phyloP scores from a whole-genome alignment of 805 yeast genomes.

The Candida silvicultrix region DNA sequence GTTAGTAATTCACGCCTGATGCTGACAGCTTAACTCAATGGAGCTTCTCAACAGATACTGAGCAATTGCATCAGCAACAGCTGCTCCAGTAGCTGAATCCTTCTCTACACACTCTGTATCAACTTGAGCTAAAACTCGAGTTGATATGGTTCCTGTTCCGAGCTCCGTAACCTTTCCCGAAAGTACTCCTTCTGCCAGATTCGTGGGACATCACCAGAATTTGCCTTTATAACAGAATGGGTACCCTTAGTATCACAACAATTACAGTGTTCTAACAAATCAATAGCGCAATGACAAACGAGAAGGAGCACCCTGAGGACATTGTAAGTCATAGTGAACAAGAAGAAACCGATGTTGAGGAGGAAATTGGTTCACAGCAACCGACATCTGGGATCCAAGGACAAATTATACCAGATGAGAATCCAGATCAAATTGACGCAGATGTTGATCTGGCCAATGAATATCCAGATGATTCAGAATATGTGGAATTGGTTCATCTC shows the following conservation, averaged over 20 bases:
- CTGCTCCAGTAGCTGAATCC: no score
- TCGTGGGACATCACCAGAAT: neutral
- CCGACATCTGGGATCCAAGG: slow-evolving; percentile 9
- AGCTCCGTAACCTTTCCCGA: neutral
- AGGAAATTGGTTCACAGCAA: slow-evolving; percentile 5
- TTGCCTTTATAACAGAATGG: no score
- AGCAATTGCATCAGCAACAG: no score
- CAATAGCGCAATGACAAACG: no score
- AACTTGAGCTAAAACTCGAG: no score
- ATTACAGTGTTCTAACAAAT: no score
- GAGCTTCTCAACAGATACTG: no score
- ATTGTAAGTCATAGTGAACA: slow-evolving; percentile 16
- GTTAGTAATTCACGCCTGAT: no score
- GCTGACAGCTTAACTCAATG: no score
- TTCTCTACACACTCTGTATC: no score
- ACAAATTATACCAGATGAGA: slow-evolving; percentile 26
- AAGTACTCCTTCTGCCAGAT: neutral
- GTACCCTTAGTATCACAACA: no score
- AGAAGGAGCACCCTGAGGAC: neutral
- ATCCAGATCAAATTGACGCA: slow-evolving; percentile 51
- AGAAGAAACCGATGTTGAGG: slow-evolving; percentile 17
- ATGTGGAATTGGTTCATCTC: slow-evolving; percentile 62
- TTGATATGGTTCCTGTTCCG: no score
- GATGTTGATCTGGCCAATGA: slow-evolving; percentile 61
- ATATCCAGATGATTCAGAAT: slow-evolving; percentile 46